Evolutionary conservation across 345 rosid genomes (phyloP).

Genomic region (Nasturtium officinale): DNA sequence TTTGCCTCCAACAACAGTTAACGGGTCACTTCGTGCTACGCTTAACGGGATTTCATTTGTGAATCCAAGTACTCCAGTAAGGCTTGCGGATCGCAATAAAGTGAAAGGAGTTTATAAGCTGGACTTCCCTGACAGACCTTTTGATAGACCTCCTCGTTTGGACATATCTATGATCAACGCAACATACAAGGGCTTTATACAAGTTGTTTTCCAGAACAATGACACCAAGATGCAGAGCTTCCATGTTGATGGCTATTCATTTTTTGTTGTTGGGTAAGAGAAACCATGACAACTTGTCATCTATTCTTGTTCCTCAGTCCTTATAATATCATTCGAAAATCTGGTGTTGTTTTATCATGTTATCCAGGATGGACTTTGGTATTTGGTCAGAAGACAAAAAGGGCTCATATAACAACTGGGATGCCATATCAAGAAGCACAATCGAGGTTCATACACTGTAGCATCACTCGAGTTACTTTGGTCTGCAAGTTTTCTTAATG

Average conservation of each 20-base stretch:
- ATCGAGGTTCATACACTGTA: constrained; percentile 60
- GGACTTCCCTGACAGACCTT: constrained; percentile 82
- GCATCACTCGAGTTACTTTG: constrained; percentile 20
- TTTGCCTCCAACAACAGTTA: constrained; percentile 65
- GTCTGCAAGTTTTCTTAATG: background rate
- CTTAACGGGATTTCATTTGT: constrained; percentile 84
- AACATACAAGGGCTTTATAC: constrained; percentile 85
- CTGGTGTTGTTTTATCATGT: constrained; percentile 53
- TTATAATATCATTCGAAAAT: background rate
- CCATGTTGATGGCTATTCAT: constrained; percentile 83
- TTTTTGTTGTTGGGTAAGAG: constrained; percentile 85
- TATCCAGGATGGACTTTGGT: constrained; percentile 92
- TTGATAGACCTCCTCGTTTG: constrained; percentile 52
- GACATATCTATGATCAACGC: constrained; percentile 83
- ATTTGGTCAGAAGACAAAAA: constrained; percentile 75
- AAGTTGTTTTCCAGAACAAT: constrained; percentile 82
- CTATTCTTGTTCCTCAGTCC: background rate
- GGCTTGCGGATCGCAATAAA: constrained; percentile 70
- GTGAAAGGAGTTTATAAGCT: constrained; percentile 88
- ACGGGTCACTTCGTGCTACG: constrained; percentile 67
- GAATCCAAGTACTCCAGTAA: constrained; percentile 67
- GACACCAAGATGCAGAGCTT: constrained; percentile 90
- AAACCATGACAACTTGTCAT: constrained; percentile 9
- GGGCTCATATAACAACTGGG: constrained; percentile 63
- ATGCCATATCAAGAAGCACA: constrained; percentile 81